Evolutionary conservation across 306 rosid genomes (phyloP), one percentile per base, ranked within the genome.

Genomic region (Quillaja saponaria): DNA sequence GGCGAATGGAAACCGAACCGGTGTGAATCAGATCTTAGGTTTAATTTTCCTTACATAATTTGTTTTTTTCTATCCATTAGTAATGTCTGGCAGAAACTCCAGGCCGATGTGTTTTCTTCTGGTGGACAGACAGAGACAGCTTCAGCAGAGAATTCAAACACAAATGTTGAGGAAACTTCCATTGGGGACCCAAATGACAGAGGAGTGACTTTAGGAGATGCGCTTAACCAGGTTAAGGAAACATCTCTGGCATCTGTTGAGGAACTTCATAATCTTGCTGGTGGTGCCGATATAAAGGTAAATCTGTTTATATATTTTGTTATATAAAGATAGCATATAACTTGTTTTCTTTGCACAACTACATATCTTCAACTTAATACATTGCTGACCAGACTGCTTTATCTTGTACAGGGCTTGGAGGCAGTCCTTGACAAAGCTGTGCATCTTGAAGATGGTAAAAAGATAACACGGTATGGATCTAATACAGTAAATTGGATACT

Each of bases 371-470:
- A 37, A 55, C 64, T 35, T 68, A 48, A 51, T 15, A 28, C 33
- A 53, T 56, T 56, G 39, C 17, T 68, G 60, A 80, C 72, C 48
- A 53, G 57, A 68, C 20, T 63, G 54, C 61, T 49, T 59, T 41
- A 38, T 72, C 56, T 74, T 78, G 39, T 73, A 53, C 74, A 94
- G 99, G 96, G 99, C 55, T 80, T 94, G 71, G 99, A 94, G 79
- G 97, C 99, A 34, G 91, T 87, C 68, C 91, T 94, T 74, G 99
- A 94, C 81, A 82, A 90, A 78, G 99, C 99, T 50, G 99, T 94
- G 78, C 97, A 90, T 76, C 68, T 63, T 28, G 97, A 94, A 80
- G 99, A 90, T 80, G 99, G 97, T 67, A 87, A 85, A 90, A 87
- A 83, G 87, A 89, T 94, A 78, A 81, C 80, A 66, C 82, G 99